Conservation (phyloP, 805 yeast species). For the Saturnispora hagleri region DNA sequence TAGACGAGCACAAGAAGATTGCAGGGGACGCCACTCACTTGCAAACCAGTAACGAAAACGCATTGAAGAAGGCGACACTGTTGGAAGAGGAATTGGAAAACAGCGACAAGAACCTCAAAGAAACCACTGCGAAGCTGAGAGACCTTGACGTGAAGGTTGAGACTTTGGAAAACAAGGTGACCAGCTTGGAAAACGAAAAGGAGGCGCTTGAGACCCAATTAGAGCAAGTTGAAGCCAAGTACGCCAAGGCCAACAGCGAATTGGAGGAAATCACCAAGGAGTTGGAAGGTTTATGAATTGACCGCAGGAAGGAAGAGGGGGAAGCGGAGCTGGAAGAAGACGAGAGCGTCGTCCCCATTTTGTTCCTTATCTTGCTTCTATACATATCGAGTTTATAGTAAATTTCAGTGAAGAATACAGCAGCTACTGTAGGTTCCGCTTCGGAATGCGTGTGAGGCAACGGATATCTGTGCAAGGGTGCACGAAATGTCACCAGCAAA, state of each 20-base stretch:
- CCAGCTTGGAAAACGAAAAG: slow-evolving; percentile 86
- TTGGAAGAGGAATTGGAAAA: slow-evolving; percentile 88
- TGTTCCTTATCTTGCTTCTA: background rate
- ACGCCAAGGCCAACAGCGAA: slow-evolving; percentile 80
- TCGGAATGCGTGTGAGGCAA: too few species aligned
- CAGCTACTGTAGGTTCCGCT: too few species aligned
- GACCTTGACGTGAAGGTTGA: slow-evolving; percentile 95
- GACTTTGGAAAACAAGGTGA: slow-evolving; percentile 88
- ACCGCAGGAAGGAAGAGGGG: background rate
- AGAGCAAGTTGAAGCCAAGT: slow-evolving; percentile 79
- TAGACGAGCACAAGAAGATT: slow-evolving; percentile 68
- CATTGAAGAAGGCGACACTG: slow-evolving; percentile 79
- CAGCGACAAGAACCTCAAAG: slow-evolving; percentile 84
- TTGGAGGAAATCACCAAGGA: slow-evolving; percentile 95
- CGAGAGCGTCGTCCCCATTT: background rate
- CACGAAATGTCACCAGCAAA: background rate
- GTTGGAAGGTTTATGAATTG: slow-evolving; percentile 59
- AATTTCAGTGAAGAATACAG: background rate
- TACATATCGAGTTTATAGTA: background rate
- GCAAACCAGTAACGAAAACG: slow-evolving; percentile 83
- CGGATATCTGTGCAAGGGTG: too few species aligned
- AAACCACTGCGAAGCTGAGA: slow-evolving; percentile 87
- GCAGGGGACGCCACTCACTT: slow-evolving; percentile 88
- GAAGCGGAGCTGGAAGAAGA: background rate
- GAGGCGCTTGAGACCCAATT: slow-evolving; percentile 83